These are phyloP conservation scores for Ogataea philodendri DNA, from an alignment of 805 yeast genomes.

Conservation along the genomic window DNA sequence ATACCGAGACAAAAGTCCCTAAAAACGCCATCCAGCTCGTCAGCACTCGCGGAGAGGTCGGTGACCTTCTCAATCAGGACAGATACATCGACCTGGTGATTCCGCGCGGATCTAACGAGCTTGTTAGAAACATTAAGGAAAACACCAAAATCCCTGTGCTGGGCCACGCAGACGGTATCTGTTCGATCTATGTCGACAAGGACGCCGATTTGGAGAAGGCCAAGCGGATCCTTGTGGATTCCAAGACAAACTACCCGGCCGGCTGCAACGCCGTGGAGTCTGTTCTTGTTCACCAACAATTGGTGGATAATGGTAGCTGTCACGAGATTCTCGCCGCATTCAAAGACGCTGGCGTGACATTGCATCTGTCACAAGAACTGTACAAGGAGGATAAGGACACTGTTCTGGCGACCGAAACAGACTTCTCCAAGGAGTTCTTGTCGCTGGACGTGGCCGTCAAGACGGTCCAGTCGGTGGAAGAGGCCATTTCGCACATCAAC, in stretches of 20 bases:
- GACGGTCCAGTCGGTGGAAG: conserved; percentile 54
- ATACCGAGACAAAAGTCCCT: conserved; percentile 67
- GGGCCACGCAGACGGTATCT: conserved; percentile 98
- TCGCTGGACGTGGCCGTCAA: conserved; percentile 80
- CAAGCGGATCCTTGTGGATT: conserved; percentile 68
- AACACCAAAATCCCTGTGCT: conserved; percentile 93
- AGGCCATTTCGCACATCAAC: conserved; percentile 86
- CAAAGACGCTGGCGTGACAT: conserved; percentile 62
- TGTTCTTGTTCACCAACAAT: conserved; percentile 56
- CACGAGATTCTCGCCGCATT: conserved; percentile 37
- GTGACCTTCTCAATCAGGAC: conserved; percentile 81
- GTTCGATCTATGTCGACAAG: conserved; percentile 80
- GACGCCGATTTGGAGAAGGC: conserved; percentile 80
- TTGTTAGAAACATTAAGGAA: conserved; percentile 81
- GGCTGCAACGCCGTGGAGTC: conserved; percentile 99
- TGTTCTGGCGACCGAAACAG: conserved; percentile 55
- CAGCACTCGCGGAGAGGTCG: conserved; percentile 85
- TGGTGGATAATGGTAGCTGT: conserved; percentile 25
- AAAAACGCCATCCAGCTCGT: conserved; percentile 79
- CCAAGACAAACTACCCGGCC: conserved; percentile 96
- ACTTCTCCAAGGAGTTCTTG: conserved; percentile 81
- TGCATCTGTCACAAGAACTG: conserved; percentile 63
- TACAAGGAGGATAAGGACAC: conserved; percentile 29
- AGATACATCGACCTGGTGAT: conserved; percentile 89
- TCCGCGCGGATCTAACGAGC: conserved; percentile 95